A percentile compares a stretch with the other conserved stretches of the same genome.
These are phyloP conservation scores for Termitomyces titanicus DNA, from an alignment of 768 basidiomycete species.

Conservation along the genomic window DNA sequence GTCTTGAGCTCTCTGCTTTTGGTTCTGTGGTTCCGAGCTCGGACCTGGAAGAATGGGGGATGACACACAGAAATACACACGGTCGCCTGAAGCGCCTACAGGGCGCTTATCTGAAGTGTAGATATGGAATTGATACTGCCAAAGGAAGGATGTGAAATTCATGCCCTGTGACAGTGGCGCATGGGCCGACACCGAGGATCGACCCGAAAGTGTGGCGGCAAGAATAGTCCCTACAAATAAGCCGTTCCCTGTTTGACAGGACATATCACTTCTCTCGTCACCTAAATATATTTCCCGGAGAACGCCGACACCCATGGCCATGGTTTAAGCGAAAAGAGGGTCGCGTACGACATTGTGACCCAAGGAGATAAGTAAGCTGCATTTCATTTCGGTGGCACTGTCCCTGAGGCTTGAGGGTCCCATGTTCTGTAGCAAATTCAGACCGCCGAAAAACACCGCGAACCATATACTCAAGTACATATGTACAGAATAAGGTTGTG, in stretches of 20 bases:
- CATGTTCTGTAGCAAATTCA: neutral
- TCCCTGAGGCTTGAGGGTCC: too few species aligned
- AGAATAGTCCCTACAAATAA: too few species aligned
- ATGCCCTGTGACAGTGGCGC: neutral
- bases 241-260: too few species aligned
- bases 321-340: neutral
- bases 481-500: too few species aligned
- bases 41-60: neutral
- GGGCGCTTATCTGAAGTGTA: neutral
- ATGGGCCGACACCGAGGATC: neutral
- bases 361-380: neutral
- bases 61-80: neutral
- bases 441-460: neutral
- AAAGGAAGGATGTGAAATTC: neutral
- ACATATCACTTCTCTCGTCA: too few species aligned
- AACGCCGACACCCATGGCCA: too few species aligned
- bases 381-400: neutral
- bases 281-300: too few species aligned
- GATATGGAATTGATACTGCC: neutral
- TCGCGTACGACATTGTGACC: neutral
- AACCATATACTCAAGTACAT: too few species aligned
- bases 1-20: neutral
- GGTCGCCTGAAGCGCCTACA: neutral
- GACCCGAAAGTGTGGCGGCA: neutral
- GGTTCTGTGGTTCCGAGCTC: neutral